phyloP scores from a whole-genome alignment of 805 yeast genomes.

The Cyberlindnera meyerae region DNA sequence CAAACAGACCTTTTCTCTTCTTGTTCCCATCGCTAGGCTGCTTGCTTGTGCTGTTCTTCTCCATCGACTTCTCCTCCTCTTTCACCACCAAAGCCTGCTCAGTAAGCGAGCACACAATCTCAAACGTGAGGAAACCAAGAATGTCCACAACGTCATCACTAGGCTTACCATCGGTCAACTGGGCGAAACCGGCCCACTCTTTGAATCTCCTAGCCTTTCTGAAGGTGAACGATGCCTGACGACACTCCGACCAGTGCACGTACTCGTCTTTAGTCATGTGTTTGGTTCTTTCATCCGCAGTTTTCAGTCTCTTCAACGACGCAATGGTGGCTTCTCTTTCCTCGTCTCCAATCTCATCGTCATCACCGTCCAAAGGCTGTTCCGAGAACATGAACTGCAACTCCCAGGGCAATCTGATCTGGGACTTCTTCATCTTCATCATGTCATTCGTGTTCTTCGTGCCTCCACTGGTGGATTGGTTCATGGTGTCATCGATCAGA shows the following conservation, averaged over 20 bases:
- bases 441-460: constrained; percentile 36
- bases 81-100: constrained; percentile 86
- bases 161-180: constrained; percentile 82
- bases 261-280: constrained; percentile 96
- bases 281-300: constrained; percentile 89
- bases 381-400: constrained; percentile 89
- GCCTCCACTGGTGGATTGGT: constrained; percentile 17
- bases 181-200: constrained; percentile 92
- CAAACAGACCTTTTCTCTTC: constrained; percentile 61
- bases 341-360: constrained; percentile 73
- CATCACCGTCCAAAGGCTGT: constrained; percentile 72
- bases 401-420: constrained; percentile 92
- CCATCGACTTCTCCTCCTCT: constrained; percentile 53
- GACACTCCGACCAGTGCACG: constrained; percentile 98
- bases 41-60: constrained; percentile 22
- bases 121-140: constrained; percentile 91
- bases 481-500: constrained; percentile 39
- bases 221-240: constrained; percentile 95
- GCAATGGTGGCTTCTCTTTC: constrained; percentile 87
- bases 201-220: constrained; percentile 90
- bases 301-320: constrained; percentile 80
- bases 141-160: constrained; percentile 96
- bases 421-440: constrained; percentile 65
- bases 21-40: constrained; percentile 36
- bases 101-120: constrained; percentile 90